Evolutionary conservation across 495 filamentous ascomycete genomes (phyloP).

Genomic region (Letharia lupina): DNA sequence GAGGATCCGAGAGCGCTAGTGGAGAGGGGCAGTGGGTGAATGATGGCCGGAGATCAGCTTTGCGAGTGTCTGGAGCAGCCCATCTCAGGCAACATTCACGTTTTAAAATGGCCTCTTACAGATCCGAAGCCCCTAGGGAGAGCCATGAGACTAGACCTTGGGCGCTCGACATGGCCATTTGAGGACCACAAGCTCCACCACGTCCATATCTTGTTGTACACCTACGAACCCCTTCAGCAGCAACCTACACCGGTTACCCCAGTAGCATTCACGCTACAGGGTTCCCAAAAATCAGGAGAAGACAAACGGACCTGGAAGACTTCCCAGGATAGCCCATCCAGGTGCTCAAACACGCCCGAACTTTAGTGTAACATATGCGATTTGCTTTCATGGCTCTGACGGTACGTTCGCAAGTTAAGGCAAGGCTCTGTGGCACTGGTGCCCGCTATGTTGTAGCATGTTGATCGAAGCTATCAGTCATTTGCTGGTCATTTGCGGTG

Average conservation of each 20-base stretch:
- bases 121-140: background rate
- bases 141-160: background rate
- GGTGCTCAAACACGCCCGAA: background rate
- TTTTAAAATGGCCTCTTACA: background rate
- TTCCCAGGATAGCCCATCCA: background rate
- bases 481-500: background rate
- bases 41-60: background rate
- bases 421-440: background rate
- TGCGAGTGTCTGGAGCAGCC: background rate
- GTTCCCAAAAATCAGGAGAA: background rate
- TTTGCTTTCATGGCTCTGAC: background rate
- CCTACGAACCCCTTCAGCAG: background rate
- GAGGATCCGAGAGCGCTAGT: slow-evolving; percentile 3
- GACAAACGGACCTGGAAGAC: background rate
- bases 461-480: background rate
- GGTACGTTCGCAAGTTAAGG: background rate
- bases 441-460: background rate
- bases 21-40: background rate
- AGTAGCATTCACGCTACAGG: background rate
- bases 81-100: background rate
- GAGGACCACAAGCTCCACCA: background rate
- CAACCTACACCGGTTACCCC: background rate
- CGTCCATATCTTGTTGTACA: background rate
- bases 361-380: background rate
- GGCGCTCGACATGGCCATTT: background rate